These are phyloP conservation scores for Ostreobium quekettii DNA, from an alignment of 139 green algal genomes.

Conservation along the genomic window DNA sequence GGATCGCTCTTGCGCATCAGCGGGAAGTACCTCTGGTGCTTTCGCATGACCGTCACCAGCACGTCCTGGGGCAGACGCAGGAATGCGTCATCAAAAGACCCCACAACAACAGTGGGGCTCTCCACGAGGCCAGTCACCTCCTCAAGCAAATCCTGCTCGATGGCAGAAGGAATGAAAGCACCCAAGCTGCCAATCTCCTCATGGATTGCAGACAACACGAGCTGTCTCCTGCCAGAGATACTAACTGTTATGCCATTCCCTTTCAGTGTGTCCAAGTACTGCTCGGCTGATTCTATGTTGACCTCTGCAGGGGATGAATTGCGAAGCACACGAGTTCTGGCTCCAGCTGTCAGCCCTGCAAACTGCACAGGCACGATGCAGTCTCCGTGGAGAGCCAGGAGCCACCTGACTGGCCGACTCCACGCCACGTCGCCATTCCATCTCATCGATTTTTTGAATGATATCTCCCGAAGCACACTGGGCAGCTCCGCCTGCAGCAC, in stretches of 20 bases:
- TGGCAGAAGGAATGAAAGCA: conserved; percentile 51
- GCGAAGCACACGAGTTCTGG: conserved; percentile 57
- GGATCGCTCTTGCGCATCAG: conserved; percentile 47
- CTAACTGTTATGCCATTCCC: conserved; percentile 52
- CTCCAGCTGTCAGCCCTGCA: conserved; percentile 34
- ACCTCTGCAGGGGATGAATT: conserved; percentile 31
- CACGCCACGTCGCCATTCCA: conserved; percentile 69
- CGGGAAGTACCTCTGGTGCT: conserved; percentile 99
- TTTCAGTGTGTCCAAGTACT: conserved; percentile 51
- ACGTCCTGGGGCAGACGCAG: conserved; percentile 83
- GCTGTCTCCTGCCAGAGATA: conserved; percentile 33
- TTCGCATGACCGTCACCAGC: conserved; percentile 96
- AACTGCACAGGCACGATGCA: conserved; percentile 56
- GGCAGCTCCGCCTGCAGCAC: conserved; percentile 73
- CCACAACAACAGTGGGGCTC: conserved; percentile 68
- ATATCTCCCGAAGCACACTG: conserved; percentile 51
- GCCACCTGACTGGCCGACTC: conserved; percentile 85
- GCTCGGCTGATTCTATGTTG: conserved; percentile 40
- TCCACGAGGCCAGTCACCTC: conserved; percentile 90
- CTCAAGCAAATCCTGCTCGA: conserved; percentile 51
- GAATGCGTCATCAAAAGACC: conserved; percentile 75
- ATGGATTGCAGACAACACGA: conserved; percentile 55
- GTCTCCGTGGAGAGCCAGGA: conserved; percentile 85
- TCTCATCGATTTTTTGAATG: conserved; percentile 88
- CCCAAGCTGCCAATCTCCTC: conserved; percentile 25